Percentiles rank a stretch among this genome's conserved stretches.
Evolutionary conservation across 805 yeast species (phyloP).

Genomic region (Yamadazyma endophytica): DNA sequence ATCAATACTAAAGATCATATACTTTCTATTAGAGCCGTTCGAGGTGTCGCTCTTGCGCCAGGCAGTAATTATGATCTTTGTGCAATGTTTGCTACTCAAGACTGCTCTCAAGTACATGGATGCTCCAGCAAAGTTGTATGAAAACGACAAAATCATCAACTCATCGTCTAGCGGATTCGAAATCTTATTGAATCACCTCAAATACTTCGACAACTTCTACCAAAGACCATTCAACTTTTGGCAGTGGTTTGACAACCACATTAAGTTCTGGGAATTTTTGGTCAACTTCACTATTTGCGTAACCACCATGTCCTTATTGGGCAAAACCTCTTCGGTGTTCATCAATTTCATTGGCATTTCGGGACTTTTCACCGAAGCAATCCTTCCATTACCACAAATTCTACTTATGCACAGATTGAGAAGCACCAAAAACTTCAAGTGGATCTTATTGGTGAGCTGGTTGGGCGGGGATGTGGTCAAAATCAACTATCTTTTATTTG

Average conservation of each 20-base stretch:
- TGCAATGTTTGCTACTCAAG: conserved; percentile 62
- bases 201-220: conserved; percentile 62
- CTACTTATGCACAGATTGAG: conserved; percentile 61
- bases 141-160: conserved; percentile 21
- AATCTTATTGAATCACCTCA: conserved; percentile 30
- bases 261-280: conserved; percentile 61
- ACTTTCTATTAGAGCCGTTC: conserved; percentile 75
- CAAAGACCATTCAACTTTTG: conserved; percentile 66
- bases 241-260: conserved; percentile 70
- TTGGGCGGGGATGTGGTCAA: conserved; percentile 83
- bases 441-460: conserved; percentile 77
- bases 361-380: conserved; percentile 69
- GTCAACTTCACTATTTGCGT: conserved; percentile 39
- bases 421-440: conserved; percentile 74
- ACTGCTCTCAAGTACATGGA: conserved; percentile 59
- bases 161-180: conserved; percentile 13
- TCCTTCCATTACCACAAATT: conserved; percentile 74
- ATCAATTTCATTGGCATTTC: conserved; percentile 53
- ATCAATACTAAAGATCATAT: conserved; percentile 66
- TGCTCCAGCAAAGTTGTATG: conserved; percentile 22
- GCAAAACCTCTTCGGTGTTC: conserved; percentile 33
- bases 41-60: conserved; percentile 78
- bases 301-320: conserved; percentile 35
- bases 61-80: conserved; percentile 77
- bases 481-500: conserved; percentile 68